Evolutionary conservation across 805 yeast species (phyloP), one percentile per base, ranked within the genome.

Genomic region (Clavispora phyllophila): DNA sequence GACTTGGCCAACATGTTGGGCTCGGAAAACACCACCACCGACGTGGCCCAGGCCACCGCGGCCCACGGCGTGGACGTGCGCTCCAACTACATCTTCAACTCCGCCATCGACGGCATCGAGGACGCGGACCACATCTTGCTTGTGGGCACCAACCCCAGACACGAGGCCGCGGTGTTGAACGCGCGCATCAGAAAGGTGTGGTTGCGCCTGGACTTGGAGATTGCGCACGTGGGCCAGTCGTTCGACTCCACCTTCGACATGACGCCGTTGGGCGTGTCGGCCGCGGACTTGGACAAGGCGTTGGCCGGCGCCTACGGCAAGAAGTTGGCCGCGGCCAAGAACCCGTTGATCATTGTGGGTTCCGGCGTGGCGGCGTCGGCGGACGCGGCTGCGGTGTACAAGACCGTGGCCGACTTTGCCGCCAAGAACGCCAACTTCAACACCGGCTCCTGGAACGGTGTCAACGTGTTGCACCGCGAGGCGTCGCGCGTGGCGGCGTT

Each of bases 401-500:
- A 78, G 41, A 60, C 71, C 28, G 71, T 87, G 37, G 81, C 82
- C 42, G 74, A 76, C 36, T 87, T 84, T 54, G 82, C 79, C 42
- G 59, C 66, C 47, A 71, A 76, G 59, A 68, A 74, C 57, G 34
- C 35, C 28, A 82, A 80, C 69, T 77, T 87, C 69, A 70, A 79
- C 59, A 80, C 79, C 41, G 76, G 76, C 37, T 81, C 76, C 51
- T 87, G 95, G 95, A 87, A 84, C 56, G 95, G 95, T 39, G 74
- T 81, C 56, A 85, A 82, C 63, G 68, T 85, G 45, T 73, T 87
- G 57, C 96, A 87, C 55, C 83, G 96, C 60, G 84, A 83, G 57
- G 95, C 95, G 31, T 76, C 91, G n/a, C 79, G 95, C 57, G 84
- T 81, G 33, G 96, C 91, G 48, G 93, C 95, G 10, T 76, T 84